Evolutionary conservation across 1,139 yeast species (phyloP).

Genomic region (Yamadazyma atmosphaerica): DNA sequence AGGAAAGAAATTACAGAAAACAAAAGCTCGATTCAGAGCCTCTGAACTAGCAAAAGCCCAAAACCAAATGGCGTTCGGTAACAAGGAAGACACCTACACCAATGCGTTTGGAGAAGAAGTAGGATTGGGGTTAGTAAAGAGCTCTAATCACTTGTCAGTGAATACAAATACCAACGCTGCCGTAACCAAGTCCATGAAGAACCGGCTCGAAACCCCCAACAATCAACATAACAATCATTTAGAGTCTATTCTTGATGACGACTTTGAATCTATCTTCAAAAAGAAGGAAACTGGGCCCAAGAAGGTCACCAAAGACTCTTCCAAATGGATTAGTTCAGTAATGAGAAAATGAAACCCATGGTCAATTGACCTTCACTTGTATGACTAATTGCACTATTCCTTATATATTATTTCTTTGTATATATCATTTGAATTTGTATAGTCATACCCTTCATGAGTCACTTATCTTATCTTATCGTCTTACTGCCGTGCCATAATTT

Average conservation of each 20-base stretch:
- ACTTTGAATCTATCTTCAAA: slow-evolving; percentile 11
- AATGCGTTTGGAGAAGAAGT: slow-evolving; percentile 78
- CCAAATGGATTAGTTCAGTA: slow-evolving; percentile 1
- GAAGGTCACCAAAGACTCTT: no score
- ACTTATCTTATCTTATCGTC: no score
- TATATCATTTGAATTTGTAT: no score
- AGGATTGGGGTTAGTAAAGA: slow-evolving; percentile 74
- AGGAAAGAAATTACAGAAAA: slow-evolving; percentile 76
- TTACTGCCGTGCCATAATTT: no score
- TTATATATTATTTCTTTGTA: no score
- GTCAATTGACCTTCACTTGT: not conserved
- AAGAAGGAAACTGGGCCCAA: not conserved
- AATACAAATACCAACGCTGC: slow-evolving; percentile 49
- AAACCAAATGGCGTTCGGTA: slow-evolving; percentile 81
- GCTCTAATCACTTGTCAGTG: slow-evolving; percentile 33
- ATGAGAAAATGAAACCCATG: not conserved
- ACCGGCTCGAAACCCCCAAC: slow-evolving; percentile 32
- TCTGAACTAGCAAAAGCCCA: slow-evolving; percentile 83
- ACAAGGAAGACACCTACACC: slow-evolving; percentile 59
- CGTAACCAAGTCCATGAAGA: slow-evolving; percentile 53
- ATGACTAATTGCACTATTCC: not conserved
- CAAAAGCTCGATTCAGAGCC: slow-evolving; percentile 77
- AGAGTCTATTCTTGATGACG: slow-evolving; percentile 17
- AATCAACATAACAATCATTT: slow-evolving; percentile 15
- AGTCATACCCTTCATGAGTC: no score